Evolutionary conservation across 208 protist genomes (phyloP).

Genomic region (Leishmania tarentolae): DNA sequence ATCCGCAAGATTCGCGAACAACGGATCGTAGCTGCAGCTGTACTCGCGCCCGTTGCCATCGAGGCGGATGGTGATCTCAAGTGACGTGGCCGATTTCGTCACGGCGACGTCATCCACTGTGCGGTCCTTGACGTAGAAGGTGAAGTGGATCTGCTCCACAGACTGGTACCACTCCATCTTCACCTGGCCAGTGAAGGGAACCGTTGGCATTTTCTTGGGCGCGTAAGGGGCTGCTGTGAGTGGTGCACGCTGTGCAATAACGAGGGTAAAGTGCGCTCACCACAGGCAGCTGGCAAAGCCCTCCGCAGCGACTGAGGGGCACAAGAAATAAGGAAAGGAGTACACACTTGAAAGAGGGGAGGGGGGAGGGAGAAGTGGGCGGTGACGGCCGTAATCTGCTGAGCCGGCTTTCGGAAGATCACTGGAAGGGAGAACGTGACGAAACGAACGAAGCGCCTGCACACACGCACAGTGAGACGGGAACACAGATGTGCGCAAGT

Average conservation of each 20-base stretch:
- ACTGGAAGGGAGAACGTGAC: neutral
- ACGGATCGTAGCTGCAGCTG: constrained; percentile 58
- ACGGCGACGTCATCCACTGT: constrained; percentile 60
- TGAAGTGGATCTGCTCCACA: constrained; percentile 59
- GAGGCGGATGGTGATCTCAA: constrained; percentile 63
- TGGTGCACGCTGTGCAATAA: neutral
- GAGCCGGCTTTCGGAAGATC: neutral
- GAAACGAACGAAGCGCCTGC: neutral
- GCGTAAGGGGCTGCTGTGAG: neutral
- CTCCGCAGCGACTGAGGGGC: neutral
- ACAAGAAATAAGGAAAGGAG: neutral
- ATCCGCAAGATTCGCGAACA: constrained; percentile 56
- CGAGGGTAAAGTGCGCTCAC: neutral
- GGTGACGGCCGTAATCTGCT: neutral
- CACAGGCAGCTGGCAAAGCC: neutral
- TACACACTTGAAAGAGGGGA: neutral
- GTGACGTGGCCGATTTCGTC: constrained; percentile 28
- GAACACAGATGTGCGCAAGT: neutral
- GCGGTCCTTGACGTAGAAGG: constrained; percentile 87
- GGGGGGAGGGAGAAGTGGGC: neutral
- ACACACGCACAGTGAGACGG: neutral
- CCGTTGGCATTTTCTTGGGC: constrained; percentile 33
- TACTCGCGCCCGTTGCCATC: constrained; percentile 72
- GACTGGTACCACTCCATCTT: constrained; percentile 93
- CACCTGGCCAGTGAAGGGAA: constrained; percentile 54